Evolutionary conservation across 139 green algal genomes (phyloP), one percentile per base, ranked within the genome.

Genomic region (Penium margaritaceum): DNA sequence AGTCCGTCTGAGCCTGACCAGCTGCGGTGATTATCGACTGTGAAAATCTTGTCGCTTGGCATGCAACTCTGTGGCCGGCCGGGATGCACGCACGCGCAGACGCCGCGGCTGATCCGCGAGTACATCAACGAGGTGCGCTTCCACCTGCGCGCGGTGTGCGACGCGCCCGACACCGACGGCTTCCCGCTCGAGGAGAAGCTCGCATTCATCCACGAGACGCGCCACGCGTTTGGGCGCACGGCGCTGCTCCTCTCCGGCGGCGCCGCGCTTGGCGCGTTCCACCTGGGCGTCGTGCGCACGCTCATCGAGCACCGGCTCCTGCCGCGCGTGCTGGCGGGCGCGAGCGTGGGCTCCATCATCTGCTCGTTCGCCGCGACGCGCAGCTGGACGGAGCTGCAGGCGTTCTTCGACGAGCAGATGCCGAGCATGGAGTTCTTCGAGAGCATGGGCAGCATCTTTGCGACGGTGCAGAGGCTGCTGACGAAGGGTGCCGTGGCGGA

Each of bases 201-300:
- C 54, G 75, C 83, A 0, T 98, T 98, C 80, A 75, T 96, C 70
- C 84, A 87, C 19, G 92, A 98, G 80, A 95, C 90, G 24, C 86
- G 94, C 5, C 94, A 98, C 81, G 86, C 91, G 1, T 97, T 95
- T 84, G 94, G 94, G 0, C 83, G 95, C 65, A 98, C 94, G 0
- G 95, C 92, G 5, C 87, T 99, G 43, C 83, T 99, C 58, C 89
- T 99, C 15, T 90, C 72, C 46, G 94, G 94, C 30, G 94, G 94
- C 4, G 94, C 93, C 2, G 86, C 89, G 1, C 84, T 99, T 30
- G 94, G 89, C 36, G 87, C 83, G 7, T 99, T 97, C 84, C 94
- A 98, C 82, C 68, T 98, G 63, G 91, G 92, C 24, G 89, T 98
- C 21, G 86, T 92, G 29, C 90, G 91, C 78, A 88, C 91, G 37